phyloP scores from a whole-genome alignment of 768 basidiomycete species.

The Hebeloma cylindrosporum region DNA sequence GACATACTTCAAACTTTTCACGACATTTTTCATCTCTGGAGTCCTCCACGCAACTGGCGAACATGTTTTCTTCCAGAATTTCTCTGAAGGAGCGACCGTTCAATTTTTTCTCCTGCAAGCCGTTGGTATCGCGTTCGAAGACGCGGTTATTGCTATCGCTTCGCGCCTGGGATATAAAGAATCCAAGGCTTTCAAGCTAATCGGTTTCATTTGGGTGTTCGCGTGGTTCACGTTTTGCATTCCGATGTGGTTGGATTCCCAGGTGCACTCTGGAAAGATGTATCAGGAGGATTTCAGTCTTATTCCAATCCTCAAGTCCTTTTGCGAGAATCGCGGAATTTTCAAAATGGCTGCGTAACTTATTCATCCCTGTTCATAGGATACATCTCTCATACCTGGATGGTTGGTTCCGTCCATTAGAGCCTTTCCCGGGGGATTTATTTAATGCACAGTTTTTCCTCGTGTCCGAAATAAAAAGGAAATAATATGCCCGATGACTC shows the following conservation, averaged over 20 bases:
- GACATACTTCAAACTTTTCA: constrained; percentile 33
- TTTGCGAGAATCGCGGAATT: no score
- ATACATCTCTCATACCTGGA: no score
- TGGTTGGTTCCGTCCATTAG: no score
- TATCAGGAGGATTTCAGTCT: constrained; percentile 15
- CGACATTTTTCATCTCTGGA: constrained; percentile 35
- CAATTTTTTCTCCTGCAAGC: constrained; percentile 24
- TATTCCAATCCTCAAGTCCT: background rate
- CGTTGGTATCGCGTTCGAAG: constrained; percentile 34
- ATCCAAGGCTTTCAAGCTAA: constrained; percentile 6
- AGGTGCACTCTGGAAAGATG: constrained; percentile 14
- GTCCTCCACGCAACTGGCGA: constrained; percentile 33
- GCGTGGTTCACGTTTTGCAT: constrained; percentile 24
- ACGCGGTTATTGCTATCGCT: constrained; percentile 23
- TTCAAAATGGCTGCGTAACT: no score
- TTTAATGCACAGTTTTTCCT: no score
- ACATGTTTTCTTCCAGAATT: constrained; percentile 21
- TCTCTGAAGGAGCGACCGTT: constrained; percentile 10
- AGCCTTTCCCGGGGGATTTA: no score
- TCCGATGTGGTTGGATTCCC: constrained; percentile 21
- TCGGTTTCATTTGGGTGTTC: constrained; percentile 29
- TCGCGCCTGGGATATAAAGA: constrained; percentile 11
- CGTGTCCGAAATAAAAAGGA: no score
- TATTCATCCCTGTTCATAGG: no score
- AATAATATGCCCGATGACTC: no score